Evolutionary conservation across 257 asterid species (phyloP).

Genomic region (Gynochthodes officinalis): DNA sequence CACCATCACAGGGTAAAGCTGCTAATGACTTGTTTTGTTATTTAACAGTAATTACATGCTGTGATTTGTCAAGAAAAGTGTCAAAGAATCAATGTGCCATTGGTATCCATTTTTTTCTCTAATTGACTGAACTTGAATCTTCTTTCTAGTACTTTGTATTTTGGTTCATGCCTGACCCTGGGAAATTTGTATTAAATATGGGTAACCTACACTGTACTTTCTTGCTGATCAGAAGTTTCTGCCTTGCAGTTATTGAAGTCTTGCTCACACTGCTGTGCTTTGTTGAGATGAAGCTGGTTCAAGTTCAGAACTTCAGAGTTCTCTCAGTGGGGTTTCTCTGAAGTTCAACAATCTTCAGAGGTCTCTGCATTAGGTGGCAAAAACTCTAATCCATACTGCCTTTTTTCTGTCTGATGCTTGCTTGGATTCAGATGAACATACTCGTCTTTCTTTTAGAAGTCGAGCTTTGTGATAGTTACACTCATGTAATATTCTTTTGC

Average conservation of each 20-base stretch:
- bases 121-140: background rate
- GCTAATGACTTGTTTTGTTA: background rate
- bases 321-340: background rate
- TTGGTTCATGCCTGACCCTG: background rate
- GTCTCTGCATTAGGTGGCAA: background rate
- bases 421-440: constrained; percentile 1
- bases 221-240: background rate
- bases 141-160: background rate
- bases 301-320: background rate
- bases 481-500: background rate
- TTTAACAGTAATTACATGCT: background rate
- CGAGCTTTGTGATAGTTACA: background rate
- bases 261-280: background rate
- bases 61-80: background rate
- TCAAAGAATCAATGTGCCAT: background rate
- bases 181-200: background rate
- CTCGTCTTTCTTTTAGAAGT: background rate
- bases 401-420: background rate
- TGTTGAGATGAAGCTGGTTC: background rate
- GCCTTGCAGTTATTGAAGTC: constrained; percentile 1
- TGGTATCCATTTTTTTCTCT: background rate
- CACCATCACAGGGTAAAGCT: background rate
- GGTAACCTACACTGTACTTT: too few relatives aligned
- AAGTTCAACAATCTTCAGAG: background rate
- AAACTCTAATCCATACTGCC: background rate